Base-by-base conservation (phyloP, 345 rosid species). In the Heritiera littoralis region DNA sequence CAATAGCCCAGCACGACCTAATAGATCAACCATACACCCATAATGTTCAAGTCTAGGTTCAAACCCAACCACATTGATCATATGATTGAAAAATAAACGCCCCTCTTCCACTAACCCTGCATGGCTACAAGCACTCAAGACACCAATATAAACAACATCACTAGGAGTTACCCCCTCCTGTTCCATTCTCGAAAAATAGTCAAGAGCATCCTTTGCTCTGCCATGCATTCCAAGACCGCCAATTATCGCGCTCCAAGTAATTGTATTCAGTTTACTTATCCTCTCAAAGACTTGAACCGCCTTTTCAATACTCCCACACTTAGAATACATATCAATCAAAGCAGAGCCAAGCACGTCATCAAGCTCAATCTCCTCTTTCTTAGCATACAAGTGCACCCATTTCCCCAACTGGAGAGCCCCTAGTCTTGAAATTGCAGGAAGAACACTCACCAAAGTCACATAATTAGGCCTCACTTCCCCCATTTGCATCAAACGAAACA, bases 31-130 rank as follows among this genome's bases (percentile, higher is more conserved):
- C 94, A 92, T 87, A 75, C 93, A 92, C 9, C 94, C 89, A 43
- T 87, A 92, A 77, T 93, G 98, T 81, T 90, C 96, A 4, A 93
- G 78, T 77, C 90, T 89, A 35, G 93, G 96, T 49, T 87, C 90
- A 45, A 91, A 60, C 52, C 91, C 92, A 20, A 48, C 84, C 28
- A 79, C 84, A 70, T 78, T 83, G 66, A 81, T 83, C 93, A 93
- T 91, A 38, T 85, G 87, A 79, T 87, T 79, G 77, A 91, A 89
- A 46, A 85, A 76, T 4, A 61, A 82, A 41, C 85, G 82, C 14
- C 94, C 96, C 75, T 93, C 86, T 74, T 87, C 86, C 1, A 93
- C 86, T 28, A 93, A 78, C 10, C 96, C 96, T 10, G 84, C 91
- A 18, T 91, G 92, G 80, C 93, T 86, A 63, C 98, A 93, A 80